Base-by-base conservation (phyloP, 768 basidiomycete genomes). In the Russula olivacea region DNA sequence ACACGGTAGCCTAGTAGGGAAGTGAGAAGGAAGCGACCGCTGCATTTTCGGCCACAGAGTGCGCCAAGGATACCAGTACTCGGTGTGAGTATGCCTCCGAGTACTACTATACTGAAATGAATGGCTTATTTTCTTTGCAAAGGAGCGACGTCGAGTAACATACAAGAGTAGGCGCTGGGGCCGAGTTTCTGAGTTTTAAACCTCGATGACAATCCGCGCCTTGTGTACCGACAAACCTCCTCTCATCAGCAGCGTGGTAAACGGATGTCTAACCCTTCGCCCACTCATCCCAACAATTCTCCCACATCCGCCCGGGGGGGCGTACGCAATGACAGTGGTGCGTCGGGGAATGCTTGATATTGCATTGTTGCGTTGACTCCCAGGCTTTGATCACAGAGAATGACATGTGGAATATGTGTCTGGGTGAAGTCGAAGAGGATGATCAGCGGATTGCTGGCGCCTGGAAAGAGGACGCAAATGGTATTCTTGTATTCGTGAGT, bases 21-120 rank as follows among this genome's bases (percentile, higher is more conserved):
- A 28, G 28, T 7, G 30, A 30, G 30, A 30, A 3, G 25, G 30
- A 30, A 3, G 25, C 77, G 76, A 17, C 40, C 12, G 40, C 2
- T 41, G 17, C 17, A 3, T 7, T 15, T 72, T 59, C 0, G 94
- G 94, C 80, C 89, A 91, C 8, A 82, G 68, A 97, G 79, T 2
- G 94, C 91, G 5, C 94, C 93, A 9, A 86, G 57, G 58, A 96
- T 93, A 0, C 93, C 96, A 0, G 86, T 78, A 7, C 78, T 71
- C 4, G 93, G 90, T 0, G 88, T 83, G n/a, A 93, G 78, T 11
- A 88, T 80, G 10, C 91, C 91, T 47, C 95, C 80, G 66, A 93
- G 75, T 58, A 94, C 84, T 15, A 32, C 32, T 32, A 32, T 32
- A 41, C 7, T 17, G 40, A 41, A 6, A 6, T 41, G 17, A 17